phyloP scores from a whole-genome alignment of 1,284 basidiomycete genomes.

The Vanrija sp. region DNA sequence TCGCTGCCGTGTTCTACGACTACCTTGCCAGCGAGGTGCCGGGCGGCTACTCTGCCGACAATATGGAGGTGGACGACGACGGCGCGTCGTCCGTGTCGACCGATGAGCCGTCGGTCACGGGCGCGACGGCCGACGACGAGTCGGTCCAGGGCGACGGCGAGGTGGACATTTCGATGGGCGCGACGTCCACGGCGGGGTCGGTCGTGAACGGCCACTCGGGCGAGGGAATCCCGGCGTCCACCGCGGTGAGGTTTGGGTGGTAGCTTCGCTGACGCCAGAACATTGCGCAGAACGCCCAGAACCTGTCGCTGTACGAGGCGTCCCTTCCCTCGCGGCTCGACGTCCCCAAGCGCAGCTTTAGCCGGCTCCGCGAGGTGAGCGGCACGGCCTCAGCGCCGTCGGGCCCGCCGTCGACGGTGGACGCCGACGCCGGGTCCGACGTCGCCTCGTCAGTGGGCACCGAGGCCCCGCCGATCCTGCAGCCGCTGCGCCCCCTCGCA shows the following conservation, averaged over 20 bases:
- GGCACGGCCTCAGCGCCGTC: too few species aligned
- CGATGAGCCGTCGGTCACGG: not conserved
- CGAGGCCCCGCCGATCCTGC: not conserved
- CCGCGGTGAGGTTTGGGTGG: too few species aligned
- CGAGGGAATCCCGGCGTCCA: not conserved
- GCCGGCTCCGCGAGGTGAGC: too few species aligned
- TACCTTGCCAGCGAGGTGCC: conserved; percentile 17
- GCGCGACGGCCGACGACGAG: conserved; percentile 7
- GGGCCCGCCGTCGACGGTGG: not conserved
- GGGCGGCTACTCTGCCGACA: conserved; percentile 5
- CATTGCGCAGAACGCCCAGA: too few species aligned
- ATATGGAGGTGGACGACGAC: not conserved
- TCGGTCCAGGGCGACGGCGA: not conserved
- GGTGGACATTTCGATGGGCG: not conserved
- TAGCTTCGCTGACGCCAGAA: too few species aligned
- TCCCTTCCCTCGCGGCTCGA: too few species aligned
- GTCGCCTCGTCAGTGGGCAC: not conserved
- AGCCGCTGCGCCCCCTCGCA: not conserved
- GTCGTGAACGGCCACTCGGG: not conserved
- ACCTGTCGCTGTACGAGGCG: too few species aligned
- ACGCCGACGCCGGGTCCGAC: not conserved
- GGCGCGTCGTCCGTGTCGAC: too few species aligned
- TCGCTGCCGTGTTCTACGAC: conserved; percentile 36
- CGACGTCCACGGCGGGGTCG: not conserved
- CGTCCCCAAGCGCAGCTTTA: too few species aligned